Conservation (phyloP, 352 stramenopile genomes). For the Pythium insidiosum region DNA sequence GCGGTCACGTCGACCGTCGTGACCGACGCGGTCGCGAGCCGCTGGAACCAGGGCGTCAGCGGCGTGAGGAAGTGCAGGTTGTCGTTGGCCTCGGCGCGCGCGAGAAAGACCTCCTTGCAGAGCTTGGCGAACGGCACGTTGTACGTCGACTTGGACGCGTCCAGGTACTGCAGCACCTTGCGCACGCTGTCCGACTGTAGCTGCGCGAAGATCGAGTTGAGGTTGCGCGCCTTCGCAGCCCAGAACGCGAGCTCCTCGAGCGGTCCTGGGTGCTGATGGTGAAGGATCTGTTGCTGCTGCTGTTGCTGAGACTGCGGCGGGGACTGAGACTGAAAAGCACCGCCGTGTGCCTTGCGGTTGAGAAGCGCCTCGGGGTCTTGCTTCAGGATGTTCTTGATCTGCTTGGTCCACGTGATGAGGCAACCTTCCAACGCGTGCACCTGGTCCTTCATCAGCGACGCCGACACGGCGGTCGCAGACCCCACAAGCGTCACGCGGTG, state of each 20-base stretch:
- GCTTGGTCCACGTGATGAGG: slow-evolving; percentile 92
- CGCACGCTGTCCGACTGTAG: slow-evolving; percentile 83
- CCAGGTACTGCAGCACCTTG: slow-evolving; percentile 85
- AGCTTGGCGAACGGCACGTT: slow-evolving; percentile 89
- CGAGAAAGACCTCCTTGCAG: slow-evolving; percentile 88
- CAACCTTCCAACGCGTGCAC: slow-evolving; percentile 83
- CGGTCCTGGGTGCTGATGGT: slow-evolving; percentile 59
- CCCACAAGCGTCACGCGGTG: no score
- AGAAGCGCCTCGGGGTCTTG: slow-evolving; percentile 79
- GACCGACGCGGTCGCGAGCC: slow-evolving; percentile 20
- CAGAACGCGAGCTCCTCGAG: slow-evolving; percentile 88
- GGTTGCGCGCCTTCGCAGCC: slow-evolving; percentile 69
- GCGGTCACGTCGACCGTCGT: no score
- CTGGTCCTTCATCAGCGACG: slow-evolving; percentile 57
- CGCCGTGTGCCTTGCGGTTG: slow-evolving; percentile 44
- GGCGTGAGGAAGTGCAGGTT: slow-evolving; percentile 83
- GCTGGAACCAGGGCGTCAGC: slow-evolving; percentile 54
- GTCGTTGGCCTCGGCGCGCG: slow-evolving; percentile 81
- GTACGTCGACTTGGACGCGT: slow-evolving; percentile 86
- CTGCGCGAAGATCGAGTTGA: slow-evolving; percentile 90
- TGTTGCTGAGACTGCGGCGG: no score
- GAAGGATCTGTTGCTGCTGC: no score
- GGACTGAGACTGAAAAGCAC: no score
- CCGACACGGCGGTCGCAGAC: not conserved
- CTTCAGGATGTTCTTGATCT: slow-evolving; percentile 92